A percentile compares a stretch with the other conserved stretches of the same genome.
Evolutionary conservation across 2,329 filamentous ascomycete species (phyloP).

Genomic region (Hymenoscyphus albidus): DNA sequence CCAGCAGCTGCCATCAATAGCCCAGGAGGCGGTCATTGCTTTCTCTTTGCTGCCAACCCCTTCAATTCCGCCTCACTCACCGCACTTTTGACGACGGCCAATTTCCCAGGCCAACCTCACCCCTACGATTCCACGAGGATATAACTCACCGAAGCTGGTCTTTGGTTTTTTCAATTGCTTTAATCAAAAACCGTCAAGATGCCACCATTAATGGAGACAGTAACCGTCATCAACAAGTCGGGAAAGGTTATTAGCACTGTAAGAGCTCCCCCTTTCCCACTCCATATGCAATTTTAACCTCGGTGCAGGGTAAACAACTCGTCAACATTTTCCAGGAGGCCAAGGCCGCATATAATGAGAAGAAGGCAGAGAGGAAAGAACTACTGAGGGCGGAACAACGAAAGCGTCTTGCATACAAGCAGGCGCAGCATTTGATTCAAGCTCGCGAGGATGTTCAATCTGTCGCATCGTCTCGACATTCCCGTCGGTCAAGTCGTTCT

Average conservation of each 20-base stretch:
- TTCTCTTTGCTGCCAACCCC: conserved; percentile 10
- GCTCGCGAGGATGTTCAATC: conserved; percentile 43
- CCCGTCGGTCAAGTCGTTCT: conserved; percentile 28
- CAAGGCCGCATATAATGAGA: conserved; percentile 80
- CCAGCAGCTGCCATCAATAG: conserved; percentile 7
- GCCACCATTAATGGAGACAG: conserved; percentile 58
- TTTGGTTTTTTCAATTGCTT: conserved; percentile 17
- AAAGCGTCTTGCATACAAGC: conserved; percentile 51
- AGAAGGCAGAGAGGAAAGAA: conserved; percentile 57
- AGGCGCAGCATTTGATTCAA: conserved; percentile 51
- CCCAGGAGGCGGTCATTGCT: conserved; percentile 7
- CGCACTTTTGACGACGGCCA: conserved; percentile 9
- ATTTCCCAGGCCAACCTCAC: conserved; percentile 6
- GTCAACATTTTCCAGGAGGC: conserved; percentile 90
- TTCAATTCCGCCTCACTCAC: conserved; percentile 9
- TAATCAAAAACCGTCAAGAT: conserved; percentile 23
- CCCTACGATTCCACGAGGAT: conserved; percentile 13
- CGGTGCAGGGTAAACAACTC: conserved; percentile 77
- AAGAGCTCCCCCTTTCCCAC: conserved; percentile 37
- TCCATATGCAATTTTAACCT: conserved; percentile 18
- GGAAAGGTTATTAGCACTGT: conserved; percentile 89
- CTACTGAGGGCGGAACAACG: conserved; percentile 69
- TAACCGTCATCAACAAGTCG: conserved; percentile 87
- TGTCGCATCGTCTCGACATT: conserved; percentile 39
- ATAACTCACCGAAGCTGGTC: conserved; percentile 27